These are phyloP conservation scores for Dentipellis fragilis DNA, from an alignment of 768 basidiomycete genomes.

Conservation along the genomic window DNA sequence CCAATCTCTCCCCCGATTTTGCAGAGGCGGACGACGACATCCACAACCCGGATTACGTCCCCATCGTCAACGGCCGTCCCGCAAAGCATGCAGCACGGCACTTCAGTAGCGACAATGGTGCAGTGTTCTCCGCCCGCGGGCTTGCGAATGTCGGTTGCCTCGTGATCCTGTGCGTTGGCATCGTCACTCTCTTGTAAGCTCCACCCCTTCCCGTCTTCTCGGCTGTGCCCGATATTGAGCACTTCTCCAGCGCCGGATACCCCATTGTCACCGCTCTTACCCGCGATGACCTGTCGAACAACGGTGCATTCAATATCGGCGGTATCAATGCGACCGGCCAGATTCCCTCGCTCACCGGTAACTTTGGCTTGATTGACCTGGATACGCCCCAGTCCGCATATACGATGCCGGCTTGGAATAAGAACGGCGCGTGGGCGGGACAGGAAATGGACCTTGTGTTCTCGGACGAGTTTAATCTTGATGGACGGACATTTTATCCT, in stretches of 20 bases:
- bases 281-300: not conserved
- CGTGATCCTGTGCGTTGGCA: not conserved
- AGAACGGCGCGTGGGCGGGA: constrained; percentile 24
- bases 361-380: constrained; percentile 28
- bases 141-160: constrained; percentile 27
- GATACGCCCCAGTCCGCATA: constrained; percentile 35
- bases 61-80: constrained; percentile 9
- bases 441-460: constrained; percentile 61
- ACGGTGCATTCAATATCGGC: constrained; percentile 31
- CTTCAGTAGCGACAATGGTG: constrained; percentile 23
- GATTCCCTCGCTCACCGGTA: constrained; percentile 24
- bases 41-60: constrained; percentile 48
- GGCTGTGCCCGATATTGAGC: not conserved
- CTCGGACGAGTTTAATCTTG: constrained; percentile 81
- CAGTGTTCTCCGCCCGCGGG: constrained; percentile 21
- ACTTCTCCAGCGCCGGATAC: constrained; percentile 11
- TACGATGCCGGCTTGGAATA: constrained; percentile 39
- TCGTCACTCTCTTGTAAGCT: constrained; percentile 3
- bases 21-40: constrained; percentile 64
- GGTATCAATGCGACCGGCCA: constrained; percentile 40
- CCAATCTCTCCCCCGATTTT: constrained; percentile 41
- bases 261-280: constrained; percentile 13
- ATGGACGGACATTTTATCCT: constrained; percentile 74
- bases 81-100: constrained; percentile 8
- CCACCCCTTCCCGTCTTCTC: constrained; percentile 4